Evolutionary conservation across 495 filamentous ascomycete species (phyloP).

Genomic region (Lasiosphaeris hirsuta): DNA sequence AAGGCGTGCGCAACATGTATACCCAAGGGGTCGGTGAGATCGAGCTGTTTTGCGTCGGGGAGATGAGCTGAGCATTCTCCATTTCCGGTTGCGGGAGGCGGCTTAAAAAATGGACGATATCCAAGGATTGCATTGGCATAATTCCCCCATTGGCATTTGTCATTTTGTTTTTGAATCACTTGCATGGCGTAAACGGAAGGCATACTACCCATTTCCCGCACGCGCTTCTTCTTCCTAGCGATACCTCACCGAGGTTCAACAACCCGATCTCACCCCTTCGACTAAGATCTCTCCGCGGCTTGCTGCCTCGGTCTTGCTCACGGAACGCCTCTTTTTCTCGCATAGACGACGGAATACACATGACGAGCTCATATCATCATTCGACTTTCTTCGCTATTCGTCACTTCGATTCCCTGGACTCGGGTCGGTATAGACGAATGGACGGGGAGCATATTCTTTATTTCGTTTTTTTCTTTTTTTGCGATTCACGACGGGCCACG

Average conservation of each 20-base stretch:
- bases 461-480: too few relatives aligned
- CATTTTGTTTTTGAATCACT: slow-evolving; percentile 1
- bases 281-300: not conserved
- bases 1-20: slow-evolving; percentile 62
- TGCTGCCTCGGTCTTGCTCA: not conserved
- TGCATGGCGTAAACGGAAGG: slow-evolving; percentile 5
- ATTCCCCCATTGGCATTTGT: not conserved
- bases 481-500: too few relatives aligned
- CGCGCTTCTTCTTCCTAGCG: not conserved
- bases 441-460: too few relatives aligned
- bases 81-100: too few relatives aligned
- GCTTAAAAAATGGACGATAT: not conserved
- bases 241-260: not conserved
- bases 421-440: too few relatives aligned
- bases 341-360: slow-evolving; percentile 5
- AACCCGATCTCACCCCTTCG: too few relatives aligned
- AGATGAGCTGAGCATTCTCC: slow-evolving; percentile 18
- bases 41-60: slow-evolving; percentile 63
- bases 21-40: slow-evolving; percentile 76
- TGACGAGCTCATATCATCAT: not conserved
- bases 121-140: slow-evolving; percentile 11
- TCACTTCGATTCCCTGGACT: not conserved
- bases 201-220: not conserved
- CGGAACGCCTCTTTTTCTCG: not conserved
- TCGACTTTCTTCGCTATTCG: not conserved